Percentiles rank a stretch among this genome's conserved stretches.
phyloP scores from a whole-genome alignment of 1,284 basidiomycete genomes.

The Microbotryomycetes sp. region DNA sequence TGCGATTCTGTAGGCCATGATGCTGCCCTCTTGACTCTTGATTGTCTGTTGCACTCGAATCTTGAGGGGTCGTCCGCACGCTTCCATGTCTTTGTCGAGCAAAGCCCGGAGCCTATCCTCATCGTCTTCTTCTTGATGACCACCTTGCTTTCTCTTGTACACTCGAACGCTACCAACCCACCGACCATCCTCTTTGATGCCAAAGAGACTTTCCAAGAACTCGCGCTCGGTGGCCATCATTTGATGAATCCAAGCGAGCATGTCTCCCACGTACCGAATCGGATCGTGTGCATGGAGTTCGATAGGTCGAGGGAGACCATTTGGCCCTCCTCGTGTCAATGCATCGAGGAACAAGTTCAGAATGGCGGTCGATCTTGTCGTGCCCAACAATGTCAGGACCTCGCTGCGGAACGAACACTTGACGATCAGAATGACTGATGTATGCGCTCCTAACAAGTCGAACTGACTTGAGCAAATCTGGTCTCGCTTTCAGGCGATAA shows the following conservation, averaged over 20 bases:
- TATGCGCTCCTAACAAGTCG: neutral
- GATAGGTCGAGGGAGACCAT: constrained; percentile 82
- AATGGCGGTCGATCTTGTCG: constrained; percentile 72
- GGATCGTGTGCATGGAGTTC: constrained; percentile 97
- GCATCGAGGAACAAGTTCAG: constrained; percentile 76
- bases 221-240: constrained; percentile 89
- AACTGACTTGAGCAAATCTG: constrained; percentile 65
- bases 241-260: constrained; percentile 98
- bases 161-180: constrained; percentile 62
- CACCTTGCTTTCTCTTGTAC: constrained; percentile 27
- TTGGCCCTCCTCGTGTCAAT: constrained; percentile 79
- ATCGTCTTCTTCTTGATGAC: constrained; percentile 49
- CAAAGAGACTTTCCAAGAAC: constrained; percentile 78
- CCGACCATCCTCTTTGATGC: constrained; percentile 54
- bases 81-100: constrained; percentile 74
- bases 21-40: constrained; percentile 82
- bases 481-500: constrained; percentile 59
- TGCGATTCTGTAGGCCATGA: constrained; percentile 82
- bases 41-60: constrained; percentile 85
- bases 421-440: neutral
- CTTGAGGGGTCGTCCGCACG: constrained; percentile 78
- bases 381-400: constrained; percentile 64
- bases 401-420: constrained; percentile 54
- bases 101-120: constrained; percentile 72
- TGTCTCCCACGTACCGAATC: constrained; percentile 90